Evolutionary conservation across 768 basidiomycete genomes (phyloP), one percentile per base, ranked within the genome.

Genomic region (Cytidiella melzeri): DNA sequence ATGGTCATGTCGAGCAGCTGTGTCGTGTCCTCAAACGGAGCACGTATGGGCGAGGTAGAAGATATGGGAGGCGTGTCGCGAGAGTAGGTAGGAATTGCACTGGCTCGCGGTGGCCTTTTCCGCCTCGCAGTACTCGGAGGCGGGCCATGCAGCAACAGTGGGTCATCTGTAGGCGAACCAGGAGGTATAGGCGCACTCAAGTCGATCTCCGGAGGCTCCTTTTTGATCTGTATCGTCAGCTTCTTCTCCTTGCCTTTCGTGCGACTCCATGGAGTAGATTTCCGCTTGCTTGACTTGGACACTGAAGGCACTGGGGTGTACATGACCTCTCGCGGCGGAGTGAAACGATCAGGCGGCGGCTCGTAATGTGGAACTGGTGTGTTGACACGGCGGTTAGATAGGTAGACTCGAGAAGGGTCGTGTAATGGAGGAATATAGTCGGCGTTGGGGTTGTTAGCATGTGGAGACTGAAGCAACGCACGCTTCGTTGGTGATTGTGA

Each of bases 121-220:
- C 38, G 21, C 25, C 23, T 19, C 24, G 45, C 51, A 2, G 46
- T 53, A 9, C 43, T 42, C 28, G 43, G 46, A n/a, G 68, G 58
- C 10, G 69, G 68, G 3, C 73, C 79, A 40, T 72, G 74, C 24
- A 90, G 70, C 2, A 90, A 67, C 0, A 90, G 63, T 0, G 87
- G 87, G 57, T 90, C 87, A 30, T 90, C 87, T 1, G 78, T 78
- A 2, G 87, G 87, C 46, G 84, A 86, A 0, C 84, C 71, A 1
- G 87, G 88, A 6, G 83, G 80, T 57, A 80, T 72, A 3, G 81
- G 81, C 12, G 60, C 70, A 42, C 62, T 72, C 24, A 84, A 64
- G 57, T 86, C 77, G 54, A 87, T 69, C 15, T 77, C 76, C 0
- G 85, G 85, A 3, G 77, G 73, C 57, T 89, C 86, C 49, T 69